phyloP scores from a whole-genome alignment of 2,329 filamentous ascomycete genomes.

The Exophiala spinifera region DNA sequence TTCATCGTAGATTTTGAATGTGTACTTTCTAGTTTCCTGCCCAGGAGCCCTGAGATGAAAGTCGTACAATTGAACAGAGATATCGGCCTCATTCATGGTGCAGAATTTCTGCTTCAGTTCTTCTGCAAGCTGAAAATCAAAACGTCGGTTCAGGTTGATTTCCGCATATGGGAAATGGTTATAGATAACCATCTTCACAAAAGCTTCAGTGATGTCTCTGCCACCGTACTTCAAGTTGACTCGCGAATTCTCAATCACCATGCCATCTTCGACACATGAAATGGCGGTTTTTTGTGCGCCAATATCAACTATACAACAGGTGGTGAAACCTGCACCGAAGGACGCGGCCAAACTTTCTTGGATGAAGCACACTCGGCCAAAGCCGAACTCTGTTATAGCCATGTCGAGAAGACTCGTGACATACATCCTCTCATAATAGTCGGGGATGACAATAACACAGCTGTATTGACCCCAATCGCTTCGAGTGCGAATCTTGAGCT shows the following conservation, averaged over 20 bases:
- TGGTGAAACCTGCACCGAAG: conserved; percentile 91
- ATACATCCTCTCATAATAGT: conserved; percentile 92
- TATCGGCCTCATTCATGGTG: conserved; percentile 84
- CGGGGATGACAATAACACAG: conserved; percentile 94
- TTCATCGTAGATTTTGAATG: conserved; percentile 96
- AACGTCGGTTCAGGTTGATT: conserved; percentile 84
- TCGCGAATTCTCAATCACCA: conserved; percentile 89
- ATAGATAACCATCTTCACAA: conserved; percentile 96
- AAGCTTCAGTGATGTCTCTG: conserved; percentile 86
- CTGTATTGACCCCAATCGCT: conserved; percentile 87
- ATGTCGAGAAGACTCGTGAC: conserved; percentile 81
- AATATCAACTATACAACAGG: conserved; percentile 91
- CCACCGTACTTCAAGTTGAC: conserved; percentile 95
- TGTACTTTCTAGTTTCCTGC: conserved; percentile 86
- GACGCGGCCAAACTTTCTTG: conserved; percentile 94
- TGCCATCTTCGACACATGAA: conserved; percentile 93
- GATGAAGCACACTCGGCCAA: conserved; percentile 85
- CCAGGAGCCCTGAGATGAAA: conserved; percentile 88
- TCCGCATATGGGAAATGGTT: conserved; percentile 94
- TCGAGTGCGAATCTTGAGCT: conserved; percentile 50
- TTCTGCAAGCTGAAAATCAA: conserved; percentile 90
- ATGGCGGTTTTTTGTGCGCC: conserved; percentile 97
- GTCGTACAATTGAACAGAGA: conserved; percentile 82
- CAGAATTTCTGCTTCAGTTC: conserved; percentile 93
- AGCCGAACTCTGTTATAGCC: conserved; percentile 84